Evolutionary conservation across 257 asterid genomes (phyloP).

Genomic region (Ilex asprella): DNA sequence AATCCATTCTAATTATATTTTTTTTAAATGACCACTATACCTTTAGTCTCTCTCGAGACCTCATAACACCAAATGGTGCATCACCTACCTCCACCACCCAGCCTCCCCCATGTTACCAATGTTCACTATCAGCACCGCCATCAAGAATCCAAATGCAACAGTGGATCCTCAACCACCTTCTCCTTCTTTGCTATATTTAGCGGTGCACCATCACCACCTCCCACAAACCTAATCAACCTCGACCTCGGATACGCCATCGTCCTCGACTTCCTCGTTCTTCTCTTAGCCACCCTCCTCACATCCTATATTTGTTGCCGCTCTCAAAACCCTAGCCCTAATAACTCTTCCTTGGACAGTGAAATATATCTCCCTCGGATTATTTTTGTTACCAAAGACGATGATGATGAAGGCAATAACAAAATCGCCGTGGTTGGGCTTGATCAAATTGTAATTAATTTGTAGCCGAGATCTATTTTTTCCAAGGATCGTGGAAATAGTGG

Average conservation of each 20-base stretch:
- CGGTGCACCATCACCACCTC: constrained; percentile 27
- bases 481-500: constrained; percentile 23
- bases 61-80: too few species aligned
- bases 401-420: constrained; percentile 28
- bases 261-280: constrained; percentile 72
- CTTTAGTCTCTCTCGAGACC: too few species aligned
- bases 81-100: too few species aligned
- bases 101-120: too few species aligned
- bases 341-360: constrained; percentile 36
- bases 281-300: constrained; percentile 59
- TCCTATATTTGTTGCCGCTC: constrained; percentile 85
- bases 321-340: constrained; percentile 9
- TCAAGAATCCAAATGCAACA: too few species aligned
- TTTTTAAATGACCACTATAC: too few species aligned
- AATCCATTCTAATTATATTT: too few species aligned
- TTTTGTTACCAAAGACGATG: constrained; percentile 78
- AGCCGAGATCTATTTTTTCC: constrained; percentile 59
- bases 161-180: constrained; percentile 17
- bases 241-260: constrained; percentile 80
- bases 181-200: constrained; percentile 7
- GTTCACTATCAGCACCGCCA: too few species aligned
- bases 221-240: constrained; percentile 29
- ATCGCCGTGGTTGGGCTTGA: constrained; percentile 72
- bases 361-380: constrained; percentile 68
- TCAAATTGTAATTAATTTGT: constrained; percentile 67